Evolutionary conservation across 2,329 filamentous ascomycete species (phyloP).

Genomic region (Paraconiothyrium brasiliense): DNA sequence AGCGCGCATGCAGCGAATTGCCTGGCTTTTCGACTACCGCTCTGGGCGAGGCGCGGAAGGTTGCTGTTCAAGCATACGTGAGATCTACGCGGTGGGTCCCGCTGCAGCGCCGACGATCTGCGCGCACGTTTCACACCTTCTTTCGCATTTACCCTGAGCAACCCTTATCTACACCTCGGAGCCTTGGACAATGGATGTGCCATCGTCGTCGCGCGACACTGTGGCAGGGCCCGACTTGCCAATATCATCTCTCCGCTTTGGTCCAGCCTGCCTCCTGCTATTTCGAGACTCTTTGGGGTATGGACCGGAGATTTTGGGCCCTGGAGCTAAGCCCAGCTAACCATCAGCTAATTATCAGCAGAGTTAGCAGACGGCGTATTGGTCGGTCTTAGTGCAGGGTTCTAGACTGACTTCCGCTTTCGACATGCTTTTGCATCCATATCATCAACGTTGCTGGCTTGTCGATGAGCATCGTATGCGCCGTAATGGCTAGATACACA

Average conservation of each 20-base stretch:
- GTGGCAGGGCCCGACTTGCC: neutral
- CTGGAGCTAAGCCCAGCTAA: neutral
- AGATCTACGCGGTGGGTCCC: conserved; percentile 10
- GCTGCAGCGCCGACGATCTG: neutral
- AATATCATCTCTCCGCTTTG: neutral
- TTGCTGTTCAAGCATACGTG: conserved; percentile 4
- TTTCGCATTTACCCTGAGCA: neutral
- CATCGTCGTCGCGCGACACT: neutral
- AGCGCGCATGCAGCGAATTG: neutral
- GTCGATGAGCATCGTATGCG: neutral
- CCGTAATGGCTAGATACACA: neutral
- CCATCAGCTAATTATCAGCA: neutral
- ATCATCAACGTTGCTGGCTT: neutral
- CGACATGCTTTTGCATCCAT: neutral
- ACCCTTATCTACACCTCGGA: neutral
- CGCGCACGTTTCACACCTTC: conserved; percentile 5
- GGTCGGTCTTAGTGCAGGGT: neutral
- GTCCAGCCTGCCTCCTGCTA: neutral
- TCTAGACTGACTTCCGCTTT: conserved; percentile 4
- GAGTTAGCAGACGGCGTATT: neutral
- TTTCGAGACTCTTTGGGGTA: neutral
- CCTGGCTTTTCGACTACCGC: conserved; percentile 1
- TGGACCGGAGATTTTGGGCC: conserved; percentile 4
- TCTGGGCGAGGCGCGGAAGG: neutral
- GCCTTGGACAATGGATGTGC: neutral